Evolutionary conservation across 805 yeast species (phyloP).

Genomic region (Yamadazyma akitaensis): DNA sequence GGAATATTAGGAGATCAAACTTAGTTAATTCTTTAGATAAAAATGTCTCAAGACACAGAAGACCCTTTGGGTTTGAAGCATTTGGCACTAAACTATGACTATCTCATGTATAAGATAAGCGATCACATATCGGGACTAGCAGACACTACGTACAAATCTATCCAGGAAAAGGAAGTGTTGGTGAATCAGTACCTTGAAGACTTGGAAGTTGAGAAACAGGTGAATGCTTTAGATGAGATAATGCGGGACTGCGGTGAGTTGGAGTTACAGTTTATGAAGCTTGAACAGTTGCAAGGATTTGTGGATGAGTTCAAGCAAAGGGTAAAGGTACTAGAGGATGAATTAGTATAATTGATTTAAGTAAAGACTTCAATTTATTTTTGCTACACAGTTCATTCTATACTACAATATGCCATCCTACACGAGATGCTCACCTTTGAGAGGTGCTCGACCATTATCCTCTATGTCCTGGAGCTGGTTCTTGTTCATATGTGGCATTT

Average conservation of each 20-base stretch:
- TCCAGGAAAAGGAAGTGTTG: slow-evolving; percentile 28
- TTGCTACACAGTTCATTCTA: no score
- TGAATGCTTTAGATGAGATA: slow-evolving; percentile 38
- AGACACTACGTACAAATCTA: slow-evolving; percentile 33
- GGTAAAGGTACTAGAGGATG: slow-evolving; percentile 30
- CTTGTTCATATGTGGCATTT: slow-evolving; percentile 6
- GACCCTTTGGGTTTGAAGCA: slow-evolving; percentile 65
- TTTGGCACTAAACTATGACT: slow-evolving; percentile 61
- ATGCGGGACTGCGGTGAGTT: slow-evolving; percentile 46
- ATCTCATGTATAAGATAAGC: slow-evolving; percentile 57
- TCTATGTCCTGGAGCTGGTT: slow-evolving; percentile 4
- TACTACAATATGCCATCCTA: not conserved
- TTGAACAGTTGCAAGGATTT: slow-evolving; percentile 46
- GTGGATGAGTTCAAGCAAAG: slow-evolving; percentile 41
- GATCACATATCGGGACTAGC: slow-evolving; percentile 51
- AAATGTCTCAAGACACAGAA: slow-evolving; percentile 17
- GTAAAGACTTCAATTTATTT: no score
- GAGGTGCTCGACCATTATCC: slow-evolving; percentile 4
- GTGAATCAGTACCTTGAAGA: slow-evolving; percentile 24
- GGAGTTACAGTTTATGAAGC: slow-evolving; percentile 50
- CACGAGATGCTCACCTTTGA: slow-evolving; percentile 8
- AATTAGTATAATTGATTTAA: slow-evolving; percentile 8
- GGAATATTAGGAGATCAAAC: not conserved
- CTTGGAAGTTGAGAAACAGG: slow-evolving; percentile 34
- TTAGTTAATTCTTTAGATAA: no score